phyloP scores from a whole-genome alignment of 2,329 filamentous ascomycete genomes.

The Neobulgaria alba region DNA sequence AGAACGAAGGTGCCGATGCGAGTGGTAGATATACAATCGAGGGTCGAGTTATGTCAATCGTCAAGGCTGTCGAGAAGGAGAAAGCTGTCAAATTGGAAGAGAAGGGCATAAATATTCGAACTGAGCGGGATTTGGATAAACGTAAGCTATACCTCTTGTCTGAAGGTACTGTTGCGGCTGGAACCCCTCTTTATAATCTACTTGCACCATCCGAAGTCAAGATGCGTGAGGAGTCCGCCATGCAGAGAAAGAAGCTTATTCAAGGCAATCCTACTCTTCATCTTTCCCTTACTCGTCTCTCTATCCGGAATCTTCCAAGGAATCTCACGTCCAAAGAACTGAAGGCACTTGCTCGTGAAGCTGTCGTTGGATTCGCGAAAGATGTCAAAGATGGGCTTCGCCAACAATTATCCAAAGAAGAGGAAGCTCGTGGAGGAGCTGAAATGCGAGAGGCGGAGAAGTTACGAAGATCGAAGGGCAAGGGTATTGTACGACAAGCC shows the following conservation, averaged over 20 bases:
- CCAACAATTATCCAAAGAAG: conserved; percentile 78
- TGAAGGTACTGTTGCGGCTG: conserved; percentile 75
- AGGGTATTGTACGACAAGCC: conserved; percentile 82
- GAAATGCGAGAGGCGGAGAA: conserved; percentile 75
- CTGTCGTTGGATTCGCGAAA: conserved; percentile 86
- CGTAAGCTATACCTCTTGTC: conserved; percentile 78
- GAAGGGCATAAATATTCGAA: conserved; percentile 52
- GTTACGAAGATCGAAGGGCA: conserved; percentile 70
- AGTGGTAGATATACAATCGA: conserved; percentile 84
- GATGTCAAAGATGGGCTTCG: conserved; percentile 77
- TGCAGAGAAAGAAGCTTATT: conserved; percentile 83
- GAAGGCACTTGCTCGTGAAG: conserved; percentile 82
- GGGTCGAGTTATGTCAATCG: conserved; percentile 76
- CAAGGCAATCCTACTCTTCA: conserved; percentile 86
- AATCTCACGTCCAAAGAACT: conserved; percentile 77
- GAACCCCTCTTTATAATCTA: conserved; percentile 66
- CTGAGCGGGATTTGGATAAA: conserved; percentile 74
- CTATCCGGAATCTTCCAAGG: conserved; percentile 83
- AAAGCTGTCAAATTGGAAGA: conserved; percentile 71
- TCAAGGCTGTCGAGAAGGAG: conserved; percentile 74
- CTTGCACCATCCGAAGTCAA: conserved; percentile 73
- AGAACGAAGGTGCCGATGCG: conserved; percentile 75
- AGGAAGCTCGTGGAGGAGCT: conserved; percentile 69
- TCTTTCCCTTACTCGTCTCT: conserved; percentile 80
- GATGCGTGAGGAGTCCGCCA: conserved; percentile 78